phyloP scores from a whole-genome alignment of 2,329 filamentous ascomycete genomes.

The Calonectria hawksworthii region DNA sequence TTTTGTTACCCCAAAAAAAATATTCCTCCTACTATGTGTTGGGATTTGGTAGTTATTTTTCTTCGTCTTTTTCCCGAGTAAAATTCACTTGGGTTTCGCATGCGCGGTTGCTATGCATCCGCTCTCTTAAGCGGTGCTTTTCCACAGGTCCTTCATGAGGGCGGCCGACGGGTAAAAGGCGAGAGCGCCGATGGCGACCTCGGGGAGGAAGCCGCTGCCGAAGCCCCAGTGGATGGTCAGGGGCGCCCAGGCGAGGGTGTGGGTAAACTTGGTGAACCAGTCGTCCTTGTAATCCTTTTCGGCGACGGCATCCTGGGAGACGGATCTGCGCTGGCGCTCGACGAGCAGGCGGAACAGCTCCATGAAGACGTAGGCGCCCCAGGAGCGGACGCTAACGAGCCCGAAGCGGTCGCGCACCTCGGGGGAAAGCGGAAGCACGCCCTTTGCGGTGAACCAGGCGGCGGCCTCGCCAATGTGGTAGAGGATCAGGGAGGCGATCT shows the following conservation, averaged over 20 bases:
- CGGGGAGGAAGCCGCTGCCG: slow-evolving; percentile 69
- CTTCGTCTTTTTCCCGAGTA: background rate
- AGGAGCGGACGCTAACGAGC: slow-evolving; percentile 83
- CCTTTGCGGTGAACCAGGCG: slow-evolving; percentile 81
- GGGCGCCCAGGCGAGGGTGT: slow-evolving; percentile 83
- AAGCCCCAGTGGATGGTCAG: slow-evolving; percentile 88
- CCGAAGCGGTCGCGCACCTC: slow-evolving; percentile 73
- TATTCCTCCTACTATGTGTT: background rate
- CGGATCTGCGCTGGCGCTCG: slow-evolving; percentile 58
- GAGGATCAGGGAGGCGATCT: slow-evolving; percentile 75
- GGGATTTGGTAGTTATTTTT: background rate
- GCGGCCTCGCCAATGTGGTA: slow-evolving; percentile 90
- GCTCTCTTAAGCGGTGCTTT: slow-evolving; percentile 50
- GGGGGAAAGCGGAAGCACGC: slow-evolving; percentile 72
- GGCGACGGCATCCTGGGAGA: slow-evolving; percentile 47
- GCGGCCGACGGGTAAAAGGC: slow-evolving; percentile 61
- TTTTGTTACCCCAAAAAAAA: background rate
- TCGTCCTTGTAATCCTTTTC: slow-evolving; percentile 60
- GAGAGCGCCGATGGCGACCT: slow-evolving; percentile 57
- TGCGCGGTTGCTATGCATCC: background rate
- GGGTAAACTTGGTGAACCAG: slow-evolving; percentile 77
- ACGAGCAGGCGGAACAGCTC: slow-evolving; percentile 78
- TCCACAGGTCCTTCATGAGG: slow-evolving; percentile 62
- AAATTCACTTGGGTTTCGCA: background rate
- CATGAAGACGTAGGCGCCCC: slow-evolving; percentile 82